Percentiles rank a stretch among this genome's conserved stretches.
phyloP scores from a whole-genome alignment of 345 rosid species.

The Eucalyptus leucophloia region DNA sequence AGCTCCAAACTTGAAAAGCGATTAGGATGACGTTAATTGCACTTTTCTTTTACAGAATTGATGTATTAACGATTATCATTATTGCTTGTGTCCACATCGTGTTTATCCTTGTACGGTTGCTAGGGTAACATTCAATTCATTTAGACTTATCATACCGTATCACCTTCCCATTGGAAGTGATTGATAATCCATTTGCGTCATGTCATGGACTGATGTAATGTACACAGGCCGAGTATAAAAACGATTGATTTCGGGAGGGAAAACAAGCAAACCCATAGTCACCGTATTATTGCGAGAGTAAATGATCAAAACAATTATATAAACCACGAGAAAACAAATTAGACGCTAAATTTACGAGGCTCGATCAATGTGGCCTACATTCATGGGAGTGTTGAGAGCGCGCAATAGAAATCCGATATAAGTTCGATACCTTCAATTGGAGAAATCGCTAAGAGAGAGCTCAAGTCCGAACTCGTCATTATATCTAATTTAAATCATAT shows the following conservation, averaged over 20 bases:
- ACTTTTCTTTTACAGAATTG: neutral
- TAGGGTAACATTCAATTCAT: neutral
- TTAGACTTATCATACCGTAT: neutral
- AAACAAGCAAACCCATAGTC: neutral
- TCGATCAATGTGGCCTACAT: neutral
- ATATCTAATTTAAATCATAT: no score
- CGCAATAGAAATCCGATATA: no score
- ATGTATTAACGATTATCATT: neutral
- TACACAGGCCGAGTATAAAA: neutral
- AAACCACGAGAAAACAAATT: neutral
- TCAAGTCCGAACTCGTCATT: no score
- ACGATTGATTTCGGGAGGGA: neutral
- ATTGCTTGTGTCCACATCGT: neutral
- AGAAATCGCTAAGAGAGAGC: no score
- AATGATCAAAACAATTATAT: neutral
- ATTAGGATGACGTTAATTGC: neutral
- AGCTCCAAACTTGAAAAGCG: neutral
- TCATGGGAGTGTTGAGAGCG: fast-evolving
- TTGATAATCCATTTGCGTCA: neutral
- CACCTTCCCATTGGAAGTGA: neutral
- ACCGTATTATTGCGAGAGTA: neutral
- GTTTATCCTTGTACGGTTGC: neutral
- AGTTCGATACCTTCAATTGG: no score
- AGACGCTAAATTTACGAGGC: neutral
- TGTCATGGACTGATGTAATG: neutral